Conservation (phyloP, 2,329 filamentous ascomycete genomes). For the Madurella fahalii region DNA sequence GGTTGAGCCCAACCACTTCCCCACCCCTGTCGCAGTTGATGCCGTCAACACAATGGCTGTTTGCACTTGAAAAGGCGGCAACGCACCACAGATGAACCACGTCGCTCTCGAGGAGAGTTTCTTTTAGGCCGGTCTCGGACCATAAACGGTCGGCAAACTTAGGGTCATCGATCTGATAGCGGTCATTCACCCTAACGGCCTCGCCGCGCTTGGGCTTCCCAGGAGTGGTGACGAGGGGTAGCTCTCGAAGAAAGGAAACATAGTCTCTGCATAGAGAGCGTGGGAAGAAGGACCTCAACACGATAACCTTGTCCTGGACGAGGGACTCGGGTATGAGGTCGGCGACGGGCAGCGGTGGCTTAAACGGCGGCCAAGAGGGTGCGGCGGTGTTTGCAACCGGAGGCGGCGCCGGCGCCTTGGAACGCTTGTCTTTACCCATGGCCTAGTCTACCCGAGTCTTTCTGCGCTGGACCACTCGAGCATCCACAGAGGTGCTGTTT, state of each 20-base stretch:
- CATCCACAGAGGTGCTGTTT: not conserved
- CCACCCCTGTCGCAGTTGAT: constrained; percentile 64
- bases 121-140: constrained; percentile 69
- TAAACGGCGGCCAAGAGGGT: constrained; percentile 41
- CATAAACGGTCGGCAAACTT: constrained; percentile 72
- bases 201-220: constrained; percentile 74
- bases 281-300: constrained; percentile 72
- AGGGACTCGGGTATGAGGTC: constrained; percentile 59
- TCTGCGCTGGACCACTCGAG: not conserved
- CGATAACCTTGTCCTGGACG: constrained; percentile 61
- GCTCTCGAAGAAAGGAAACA: constrained; percentile 62
- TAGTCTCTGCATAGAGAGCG: constrained; percentile 71
- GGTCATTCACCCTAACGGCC: constrained; percentile 82
- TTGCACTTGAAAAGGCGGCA: not conserved
- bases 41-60: not conserved
- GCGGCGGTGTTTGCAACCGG: not conserved
- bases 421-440: constrained; percentile 26
- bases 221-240: constrained; percentile 74
- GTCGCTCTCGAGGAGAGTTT: constrained; percentile 46
- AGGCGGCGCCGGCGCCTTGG: constrained; percentile 9
- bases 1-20: constrained; percentile 75
- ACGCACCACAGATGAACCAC: constrained; percentile 45
- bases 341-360: constrained; percentile 61
- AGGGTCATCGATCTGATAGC: constrained; percentile 76
- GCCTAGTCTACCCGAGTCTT: not conserved